These are phyloP conservation scores for Kazachstania sp. DNA, from an alignment of 1,139 yeast genomes.

Conservation along the genomic window DNA sequence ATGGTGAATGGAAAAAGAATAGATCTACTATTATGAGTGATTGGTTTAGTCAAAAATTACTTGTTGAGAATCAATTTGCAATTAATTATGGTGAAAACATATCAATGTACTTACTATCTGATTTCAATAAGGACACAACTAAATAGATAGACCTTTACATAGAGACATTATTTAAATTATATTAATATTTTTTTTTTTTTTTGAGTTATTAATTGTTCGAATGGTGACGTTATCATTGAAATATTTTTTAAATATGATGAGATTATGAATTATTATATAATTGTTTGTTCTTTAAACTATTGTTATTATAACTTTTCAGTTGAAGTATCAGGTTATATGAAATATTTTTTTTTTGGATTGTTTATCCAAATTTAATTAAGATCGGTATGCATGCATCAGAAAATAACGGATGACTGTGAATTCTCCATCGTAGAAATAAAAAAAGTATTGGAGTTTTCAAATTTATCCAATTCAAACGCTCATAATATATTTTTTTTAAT, in stretches of 20 bases:
- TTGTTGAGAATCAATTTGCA: constrained; percentile 37
- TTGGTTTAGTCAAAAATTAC: constrained; percentile 44
- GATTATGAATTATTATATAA: background rate
- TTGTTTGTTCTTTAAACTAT: background rate
- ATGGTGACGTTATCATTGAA: too few species aligned
- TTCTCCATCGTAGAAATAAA: background rate
- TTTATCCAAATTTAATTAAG: background rate
- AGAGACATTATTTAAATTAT: background rate
- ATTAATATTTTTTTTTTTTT: background rate
- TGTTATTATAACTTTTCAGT: background rate
- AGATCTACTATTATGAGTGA: constrained; percentile 54
- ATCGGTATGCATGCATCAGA: background rate
- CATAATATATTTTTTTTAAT: too few species aligned
- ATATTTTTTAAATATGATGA: too few species aligned
- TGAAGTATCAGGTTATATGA: too few species aligned
- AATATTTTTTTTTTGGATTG: background rate
- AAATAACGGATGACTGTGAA: background rate
- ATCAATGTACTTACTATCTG: constrained; percentile 37
- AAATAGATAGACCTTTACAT: background rate
- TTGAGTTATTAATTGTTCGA: background rate
- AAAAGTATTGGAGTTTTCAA: too few species aligned
- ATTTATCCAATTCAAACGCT: too few species aligned
- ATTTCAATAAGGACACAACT: constrained; percentile 18
- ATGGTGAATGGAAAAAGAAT: constrained; percentile 56
- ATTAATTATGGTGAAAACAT: constrained; percentile 60